Base-by-base conservation (phyloP, 768 basidiomycete species). In the Chalciporus piperatus region DNA sequence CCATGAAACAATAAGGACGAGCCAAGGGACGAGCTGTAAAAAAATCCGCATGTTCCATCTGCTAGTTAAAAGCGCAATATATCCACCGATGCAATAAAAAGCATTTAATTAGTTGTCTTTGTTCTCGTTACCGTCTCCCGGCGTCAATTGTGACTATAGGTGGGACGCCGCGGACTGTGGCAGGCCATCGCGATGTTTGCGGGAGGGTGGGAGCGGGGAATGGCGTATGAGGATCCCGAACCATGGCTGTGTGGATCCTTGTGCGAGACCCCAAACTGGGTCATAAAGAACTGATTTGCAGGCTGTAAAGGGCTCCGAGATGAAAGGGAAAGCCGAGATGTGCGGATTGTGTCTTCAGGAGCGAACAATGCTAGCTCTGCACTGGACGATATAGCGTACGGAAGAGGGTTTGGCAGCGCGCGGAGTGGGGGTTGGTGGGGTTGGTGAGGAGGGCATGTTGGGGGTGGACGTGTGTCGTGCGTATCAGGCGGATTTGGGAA, bases 291-390 rank as follows among this genome's bases (percentile, higher is more conserved):
- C 52, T 70, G 61, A 44, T 68, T 62, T n/a, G 68, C 43, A 22
- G 64, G 58, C 6, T 60, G 59, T 0, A 70, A 48, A 2, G 66
- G 62, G n/a, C 59, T 50, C 25, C 67, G 55, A 43, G 63, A 47
- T 4, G 56, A 28, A 16, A 45, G 60, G 14, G 41, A 32, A 12
- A 47, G 52, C 22, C 64, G 68, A 1, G 72, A 66, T 16, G 64
- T 66, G 23, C 77, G 72, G 13, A 76, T 68, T 28, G 77, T 76
- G 5, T 76, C 74, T 20, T 73, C 70, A 5, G 67, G 53, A 13
- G 63, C 55, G 56, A 71, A 70, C 5, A 65, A 59, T 19, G 65
- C 65, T 22, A 73, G 65, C 50, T 74, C 74, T 10, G 68, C 52
- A 41, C 68, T 70, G 22, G 74, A 70, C 37, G 76, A 70, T 12